phyloP scores from a whole-genome alignment of 257 asterid genomes.

The Solanum gandarillasii region DNA sequence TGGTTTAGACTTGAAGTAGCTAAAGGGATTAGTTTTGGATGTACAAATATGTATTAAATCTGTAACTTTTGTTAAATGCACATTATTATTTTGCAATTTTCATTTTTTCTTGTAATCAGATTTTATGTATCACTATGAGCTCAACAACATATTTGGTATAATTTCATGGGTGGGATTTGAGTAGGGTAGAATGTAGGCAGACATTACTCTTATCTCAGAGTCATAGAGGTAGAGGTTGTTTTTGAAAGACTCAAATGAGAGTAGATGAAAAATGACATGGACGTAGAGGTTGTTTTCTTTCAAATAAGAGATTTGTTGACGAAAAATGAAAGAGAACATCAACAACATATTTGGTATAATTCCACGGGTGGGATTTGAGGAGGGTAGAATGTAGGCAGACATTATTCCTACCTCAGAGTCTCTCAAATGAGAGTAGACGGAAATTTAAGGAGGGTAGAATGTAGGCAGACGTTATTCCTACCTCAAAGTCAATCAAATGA shows the following conservation, averaged over 20 bases:
- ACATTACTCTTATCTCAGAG: fast-evolving
- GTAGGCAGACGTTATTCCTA: no score
- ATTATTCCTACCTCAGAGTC: constrained; percentile 8
- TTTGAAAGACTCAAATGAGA: no score
- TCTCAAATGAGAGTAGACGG: constrained; percentile 13
- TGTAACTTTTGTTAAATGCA: background rate
- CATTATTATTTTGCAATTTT: background rate
- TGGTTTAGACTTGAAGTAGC: background rate
- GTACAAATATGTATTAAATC: background rate
- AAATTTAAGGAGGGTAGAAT: no score
- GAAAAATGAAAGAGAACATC: no score
- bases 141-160: background rate
- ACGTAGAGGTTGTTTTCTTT: no score
- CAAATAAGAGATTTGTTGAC: no score
- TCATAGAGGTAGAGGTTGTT: no score
- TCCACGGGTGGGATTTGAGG: no score
- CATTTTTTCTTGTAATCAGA: background rate
- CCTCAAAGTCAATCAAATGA: no score
- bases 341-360: no score
- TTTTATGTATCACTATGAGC: background rate
- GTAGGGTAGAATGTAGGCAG: background rate
- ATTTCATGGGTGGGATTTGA: background rate
- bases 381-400: no score
- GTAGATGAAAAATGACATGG: no score
- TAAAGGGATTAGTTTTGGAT: background rate